Evolutionary conservation across 2,329 filamentous ascomycete species (phyloP).

Genomic region (Laburnicola sp.): DNA sequence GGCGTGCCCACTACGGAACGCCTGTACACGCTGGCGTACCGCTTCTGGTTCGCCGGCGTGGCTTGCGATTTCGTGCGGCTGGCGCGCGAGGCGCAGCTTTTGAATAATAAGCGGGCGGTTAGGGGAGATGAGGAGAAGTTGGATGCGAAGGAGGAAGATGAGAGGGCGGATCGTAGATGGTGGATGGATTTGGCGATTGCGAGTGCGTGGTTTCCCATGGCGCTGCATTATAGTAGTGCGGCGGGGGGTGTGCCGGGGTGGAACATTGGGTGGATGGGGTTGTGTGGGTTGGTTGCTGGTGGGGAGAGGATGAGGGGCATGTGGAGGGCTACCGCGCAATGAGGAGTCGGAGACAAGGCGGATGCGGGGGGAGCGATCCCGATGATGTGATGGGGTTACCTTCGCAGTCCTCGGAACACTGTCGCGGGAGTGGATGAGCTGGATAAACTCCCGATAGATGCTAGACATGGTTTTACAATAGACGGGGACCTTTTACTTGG

Average conservation of each 20-base stretch:
- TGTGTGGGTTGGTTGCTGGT: conserved; percentile 48
- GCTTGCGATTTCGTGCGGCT: conserved; percentile 50
- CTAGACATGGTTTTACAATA: too few species aligned
- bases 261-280: conserved; percentile 50
- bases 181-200: conserved; percentile 50
- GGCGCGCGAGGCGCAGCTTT: conserved; percentile 48
- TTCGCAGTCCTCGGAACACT: too few species aligned
- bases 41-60: conserved; percentile 50
- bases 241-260: conserved; percentile 48
- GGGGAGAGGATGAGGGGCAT: conserved; percentile 33
- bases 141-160: conserved; percentile 45
- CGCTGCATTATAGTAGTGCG: conserved; percentile 46
- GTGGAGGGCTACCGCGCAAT: conserved; percentile 20
- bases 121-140: conserved; percentile 33
- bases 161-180: conserved; percentile 45
- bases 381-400: too few species aligned
- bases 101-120: conserved; percentile 38
- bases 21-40: conserved; percentile 48
- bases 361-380: too few species aligned
- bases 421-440: too few species aligned
- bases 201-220: conserved; percentile 50
- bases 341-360: too few species aligned
- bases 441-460: too few species aligned
- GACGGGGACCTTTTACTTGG: too few species aligned
- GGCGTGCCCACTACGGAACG: conserved; percentile 39